Evolutionary conservation across 2,329 filamentous ascomycete species (phyloP).

Genomic region (Albophoma yamanashiensis): DNA sequence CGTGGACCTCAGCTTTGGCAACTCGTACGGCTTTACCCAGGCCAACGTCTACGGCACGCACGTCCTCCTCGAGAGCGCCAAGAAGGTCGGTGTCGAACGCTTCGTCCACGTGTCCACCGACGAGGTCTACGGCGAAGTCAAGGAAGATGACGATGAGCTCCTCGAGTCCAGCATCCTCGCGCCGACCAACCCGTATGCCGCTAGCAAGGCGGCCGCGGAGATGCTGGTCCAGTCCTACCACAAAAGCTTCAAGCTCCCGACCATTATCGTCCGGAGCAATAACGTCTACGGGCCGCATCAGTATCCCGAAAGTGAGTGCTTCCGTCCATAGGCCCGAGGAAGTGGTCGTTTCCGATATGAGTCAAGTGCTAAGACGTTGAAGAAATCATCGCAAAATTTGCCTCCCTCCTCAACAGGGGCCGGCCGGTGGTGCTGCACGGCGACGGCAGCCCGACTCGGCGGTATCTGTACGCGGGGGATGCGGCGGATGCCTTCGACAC

Average conservation of each 20-base stretch:
- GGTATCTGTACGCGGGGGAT: constrained; percentile 71
- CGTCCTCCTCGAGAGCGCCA: constrained; percentile 66
- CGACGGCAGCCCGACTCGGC: constrained; percentile 61
- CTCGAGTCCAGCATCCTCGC: constrained; percentile 64
- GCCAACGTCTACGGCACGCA: constrained; percentile 82
- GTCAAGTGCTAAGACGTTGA: constrained; percentile 1
- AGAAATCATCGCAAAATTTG: constrained; percentile 82
- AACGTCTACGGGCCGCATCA: constrained; percentile 82
- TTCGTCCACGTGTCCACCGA: constrained; percentile 81
- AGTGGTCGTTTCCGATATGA: not conserved
- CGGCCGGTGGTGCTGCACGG: constrained; percentile 65
- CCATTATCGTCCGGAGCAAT: constrained; percentile 72
- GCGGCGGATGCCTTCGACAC: constrained; percentile 76
- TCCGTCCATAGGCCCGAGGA: constrained; percentile 1
- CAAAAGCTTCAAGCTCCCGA: constrained; percentile 71
- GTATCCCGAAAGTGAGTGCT: constrained; percentile 63
- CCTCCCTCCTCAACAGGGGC: constrained; percentile 55
- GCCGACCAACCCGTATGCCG: constrained; percentile 74
- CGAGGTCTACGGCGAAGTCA: constrained; percentile 76
- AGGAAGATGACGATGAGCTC: constrained; percentile 59
- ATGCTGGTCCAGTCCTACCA: constrained; percentile 83
- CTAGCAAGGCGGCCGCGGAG: constrained; percentile 71
- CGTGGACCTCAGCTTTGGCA: constrained; percentile 73
- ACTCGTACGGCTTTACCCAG: constrained; percentile 71
- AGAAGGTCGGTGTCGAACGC: constrained; percentile 56